A percentile compares a stretch with the other conserved stretches of the same genome.
These are phyloP conservation scores for Colletotrichum theobromicola DNA, from an alignment of 2,329 filamentous ascomycete genomes.

Conservation along the genomic window DNA sequence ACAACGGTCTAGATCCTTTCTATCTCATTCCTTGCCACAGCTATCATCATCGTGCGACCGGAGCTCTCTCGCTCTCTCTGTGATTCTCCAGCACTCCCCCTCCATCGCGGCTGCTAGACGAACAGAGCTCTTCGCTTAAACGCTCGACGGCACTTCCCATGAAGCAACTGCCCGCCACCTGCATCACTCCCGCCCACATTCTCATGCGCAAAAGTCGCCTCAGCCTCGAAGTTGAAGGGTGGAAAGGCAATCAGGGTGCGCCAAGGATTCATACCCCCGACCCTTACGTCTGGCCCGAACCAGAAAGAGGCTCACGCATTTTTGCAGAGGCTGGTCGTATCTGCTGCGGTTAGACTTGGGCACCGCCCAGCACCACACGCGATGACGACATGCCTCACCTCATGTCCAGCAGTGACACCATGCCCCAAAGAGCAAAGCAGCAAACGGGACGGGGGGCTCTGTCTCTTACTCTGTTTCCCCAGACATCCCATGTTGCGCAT, in stretches of 20 bases:
- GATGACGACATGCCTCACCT: conserved; percentile 22
- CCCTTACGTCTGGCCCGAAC: background rate
- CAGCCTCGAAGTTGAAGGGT: conserved; percentile 3
- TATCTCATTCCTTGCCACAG: conserved; percentile 4
- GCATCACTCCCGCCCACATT: conserved; percentile 14
- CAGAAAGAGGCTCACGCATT: background rate
- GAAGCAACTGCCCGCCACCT: conserved; percentile 19
- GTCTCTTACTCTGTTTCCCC: background rate
- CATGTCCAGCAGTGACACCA: conserved; percentile 9
- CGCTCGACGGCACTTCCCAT: background rate
- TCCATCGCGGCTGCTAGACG: background rate
- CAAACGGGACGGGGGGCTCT: background rate
- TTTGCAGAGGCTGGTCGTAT: background rate
- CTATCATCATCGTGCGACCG: conserved; percentile 8
- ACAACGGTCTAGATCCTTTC: background rate
- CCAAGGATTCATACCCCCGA: conserved; percentile 10
- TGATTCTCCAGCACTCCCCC: background rate
- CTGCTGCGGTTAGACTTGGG: background rate
- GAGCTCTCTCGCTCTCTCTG: background rate
- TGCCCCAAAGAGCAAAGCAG: background rate
- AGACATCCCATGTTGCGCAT: background rate
- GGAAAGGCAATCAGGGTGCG: background rate
- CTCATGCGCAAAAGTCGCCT: background rate
- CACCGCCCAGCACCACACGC: conserved; percentile 12
- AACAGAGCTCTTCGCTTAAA: background rate